Conservation (phyloP, 495 filamentous ascomycete species). For the Neurospora sp. region DNA sequence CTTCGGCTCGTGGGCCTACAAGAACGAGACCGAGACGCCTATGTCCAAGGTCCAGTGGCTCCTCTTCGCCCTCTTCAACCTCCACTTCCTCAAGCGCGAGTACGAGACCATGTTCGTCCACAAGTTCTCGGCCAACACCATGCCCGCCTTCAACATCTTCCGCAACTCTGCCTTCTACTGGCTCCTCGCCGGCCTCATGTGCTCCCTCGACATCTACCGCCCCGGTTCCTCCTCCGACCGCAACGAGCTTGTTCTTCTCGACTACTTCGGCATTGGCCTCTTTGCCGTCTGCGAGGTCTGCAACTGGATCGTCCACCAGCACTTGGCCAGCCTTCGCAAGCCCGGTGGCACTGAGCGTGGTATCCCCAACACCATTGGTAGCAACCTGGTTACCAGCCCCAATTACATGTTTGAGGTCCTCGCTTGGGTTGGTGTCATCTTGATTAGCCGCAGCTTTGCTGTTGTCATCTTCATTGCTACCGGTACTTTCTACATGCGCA, state of each 20-base stretch:
- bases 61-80: slow-evolving; percentile 55
- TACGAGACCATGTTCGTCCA: slow-evolving; percentile 90
- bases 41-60: slow-evolving; percentile 59
- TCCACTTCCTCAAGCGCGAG: slow-evolving; percentile 94
- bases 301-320: slow-evolving; percentile 70
- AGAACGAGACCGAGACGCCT: slow-evolving; percentile 26
- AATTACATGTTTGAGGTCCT: slow-evolving; percentile 94
- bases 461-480: slow-evolving; percentile 60
- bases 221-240: slow-evolving; percentile 52
- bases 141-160: slow-evolving; percentile 80
- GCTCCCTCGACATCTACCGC: slow-evolving; percentile 76
- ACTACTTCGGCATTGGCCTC: slow-evolving; percentile 54
- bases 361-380: slow-evolving; percentile 82
- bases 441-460: slow-evolving; percentile 66
- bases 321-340: slow-evolving; percentile 62
- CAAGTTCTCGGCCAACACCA: slow-evolving; percentile 87
- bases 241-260: slow-evolving; percentile 31
- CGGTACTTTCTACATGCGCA: slow-evolving; percentile 63
- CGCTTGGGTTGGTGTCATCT: slow-evolving; percentile 70
- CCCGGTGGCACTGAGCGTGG: slow-evolving; percentile 75
- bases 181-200: slow-evolving; percentile 68
- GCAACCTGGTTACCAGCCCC: slow-evolving; percentile 79
- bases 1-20: slow-evolving; percentile 41
- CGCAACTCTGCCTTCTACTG: slow-evolving; percentile 92
- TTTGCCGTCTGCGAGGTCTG: slow-evolving; percentile 67